Conservation (phyloP, 169 alveolate genomes). For the Cryptosporidium tyzzeri region DNA sequence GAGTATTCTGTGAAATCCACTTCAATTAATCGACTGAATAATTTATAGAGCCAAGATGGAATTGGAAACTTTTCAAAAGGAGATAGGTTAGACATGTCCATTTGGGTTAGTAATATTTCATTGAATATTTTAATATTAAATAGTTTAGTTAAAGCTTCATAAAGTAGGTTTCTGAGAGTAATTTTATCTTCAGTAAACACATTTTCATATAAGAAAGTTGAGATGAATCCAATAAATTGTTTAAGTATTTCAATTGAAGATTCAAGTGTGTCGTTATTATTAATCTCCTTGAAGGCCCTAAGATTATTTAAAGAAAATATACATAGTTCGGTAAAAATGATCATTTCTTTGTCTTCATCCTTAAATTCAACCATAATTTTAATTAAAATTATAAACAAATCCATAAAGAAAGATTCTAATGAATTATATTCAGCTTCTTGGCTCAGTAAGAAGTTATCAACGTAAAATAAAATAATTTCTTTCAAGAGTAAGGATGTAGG, state of each 20-base stretch:
- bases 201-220: background rate
- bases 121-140: constrained; percentile 9
- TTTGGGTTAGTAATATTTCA: background rate
- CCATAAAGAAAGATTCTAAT: background rate
- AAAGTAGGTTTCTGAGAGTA: background rate
- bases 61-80: constrained; percentile 69
- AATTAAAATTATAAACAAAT: constrained; percentile 10
- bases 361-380: background rate
- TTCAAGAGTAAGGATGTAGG: constrained; percentile 13
- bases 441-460: constrained; percentile 7
- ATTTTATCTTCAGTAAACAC: background rate
- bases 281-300: background rate
- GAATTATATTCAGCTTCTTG: background rate
- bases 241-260: background rate
- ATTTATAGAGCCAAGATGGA: constrained; percentile 47
- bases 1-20: background rate
- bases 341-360: background rate
- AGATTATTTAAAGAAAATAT: constrained; percentile 2
- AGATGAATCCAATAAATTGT: background rate
- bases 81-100: background rate
- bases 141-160: constrained; percentile 14
- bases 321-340: constrained; percentile 1
- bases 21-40: constrained; percentile 4
- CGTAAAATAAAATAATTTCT: constrained; percentile 30
- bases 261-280: background rate